These are phyloP conservation scores for Hericium alpestre DNA, from an alignment of 768 basidiomycete species.

Conservation along the genomic window DNA sequence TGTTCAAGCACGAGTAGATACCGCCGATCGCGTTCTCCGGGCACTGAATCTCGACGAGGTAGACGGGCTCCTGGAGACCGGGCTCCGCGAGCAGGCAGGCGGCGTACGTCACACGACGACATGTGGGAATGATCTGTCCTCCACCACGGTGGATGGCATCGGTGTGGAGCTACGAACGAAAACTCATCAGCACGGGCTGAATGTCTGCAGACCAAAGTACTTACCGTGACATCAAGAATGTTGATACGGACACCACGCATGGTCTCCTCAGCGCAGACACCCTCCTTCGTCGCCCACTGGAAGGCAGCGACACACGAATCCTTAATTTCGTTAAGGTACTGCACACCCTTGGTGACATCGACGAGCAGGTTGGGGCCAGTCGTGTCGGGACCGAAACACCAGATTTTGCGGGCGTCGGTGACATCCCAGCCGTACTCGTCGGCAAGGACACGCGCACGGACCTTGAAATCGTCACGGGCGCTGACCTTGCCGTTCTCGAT, in stretches of 20 bases:
- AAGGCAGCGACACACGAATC: slow-evolving; percentile 98
- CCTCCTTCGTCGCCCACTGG: slow-evolving; percentile 99
- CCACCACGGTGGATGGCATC: slow-evolving; percentile 99
- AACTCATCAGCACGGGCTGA: background rate
- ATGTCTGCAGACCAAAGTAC: slow-evolving; percentile 16
- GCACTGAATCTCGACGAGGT: slow-evolving; percentile 96
- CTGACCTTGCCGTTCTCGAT: slow-evolving; percentile 81
- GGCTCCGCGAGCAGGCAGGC: slow-evolving; percentile 88
- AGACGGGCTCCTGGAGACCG: slow-evolving; percentile 91
- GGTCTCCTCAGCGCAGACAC: slow-evolving; percentile 92
- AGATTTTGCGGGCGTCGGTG: slow-evolving; percentile 98
- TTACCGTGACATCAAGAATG: slow-evolving; percentile 87
- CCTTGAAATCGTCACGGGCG: slow-evolving; percentile 95
- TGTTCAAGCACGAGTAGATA: slow-evolving; percentile 90
- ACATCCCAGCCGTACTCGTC: slow-evolving; percentile 99
- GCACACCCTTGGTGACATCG: slow-evolving; percentile 98
- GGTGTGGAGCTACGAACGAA: slow-evolving; percentile 64
- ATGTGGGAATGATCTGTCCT: slow-evolving; percentile 96
- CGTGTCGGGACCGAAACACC: slow-evolving; percentile 99
- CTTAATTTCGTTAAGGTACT: slow-evolving; percentile 99
- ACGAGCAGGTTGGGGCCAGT: slow-evolving; percentile 94
- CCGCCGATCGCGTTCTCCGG: slow-evolving; percentile 96
- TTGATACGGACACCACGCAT: slow-evolving; percentile 98
- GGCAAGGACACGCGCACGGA: slow-evolving; percentile 88
- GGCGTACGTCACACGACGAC: slow-evolving; percentile 93